Conservation (phyloP, 2,329 filamentous ascomycete genomes). For the Alternaria triticina region DNA sequence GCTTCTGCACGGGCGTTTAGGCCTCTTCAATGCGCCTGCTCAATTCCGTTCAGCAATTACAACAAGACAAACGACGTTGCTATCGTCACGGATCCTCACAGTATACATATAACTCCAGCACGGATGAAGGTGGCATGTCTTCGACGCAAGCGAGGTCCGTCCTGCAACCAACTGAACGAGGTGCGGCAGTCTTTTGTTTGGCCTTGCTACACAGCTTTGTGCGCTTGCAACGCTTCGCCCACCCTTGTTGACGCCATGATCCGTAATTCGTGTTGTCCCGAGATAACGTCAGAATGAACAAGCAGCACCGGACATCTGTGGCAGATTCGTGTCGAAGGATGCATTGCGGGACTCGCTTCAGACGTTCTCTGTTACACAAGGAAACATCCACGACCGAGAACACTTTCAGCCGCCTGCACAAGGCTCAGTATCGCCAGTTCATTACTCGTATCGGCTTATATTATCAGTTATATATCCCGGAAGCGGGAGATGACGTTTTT, state of each 20-base stretch:
- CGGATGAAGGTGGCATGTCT: neutral
- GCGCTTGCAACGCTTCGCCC: neutral
- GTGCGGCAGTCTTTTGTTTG: neutral
- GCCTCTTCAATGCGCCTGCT: neutral
- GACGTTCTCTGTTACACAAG: neutral
- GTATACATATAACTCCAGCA: neutral
- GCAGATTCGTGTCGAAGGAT: neutral
- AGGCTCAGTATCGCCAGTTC: neutral
- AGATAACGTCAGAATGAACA: neutral
- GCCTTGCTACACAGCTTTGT: neutral
- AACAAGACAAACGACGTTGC: neutral
- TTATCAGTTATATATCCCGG: neutral
- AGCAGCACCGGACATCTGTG: neutral
- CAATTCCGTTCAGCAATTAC: neutral
- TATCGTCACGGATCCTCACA: neutral
- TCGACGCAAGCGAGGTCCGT: no score
- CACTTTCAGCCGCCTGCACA: neutral
- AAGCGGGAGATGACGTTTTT: slow-evolving; percentile 8
- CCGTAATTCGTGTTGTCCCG: neutral
- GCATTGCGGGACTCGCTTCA: neutral
- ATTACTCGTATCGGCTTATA: neutral
- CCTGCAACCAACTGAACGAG: neutral
- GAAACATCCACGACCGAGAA: neutral
- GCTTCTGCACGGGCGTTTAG: neutral
- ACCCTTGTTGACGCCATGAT: neutral